Evolutionary conservation across 768 basidiomycete species (phyloP).

Genomic region (Suillus ampliporus): DNA sequence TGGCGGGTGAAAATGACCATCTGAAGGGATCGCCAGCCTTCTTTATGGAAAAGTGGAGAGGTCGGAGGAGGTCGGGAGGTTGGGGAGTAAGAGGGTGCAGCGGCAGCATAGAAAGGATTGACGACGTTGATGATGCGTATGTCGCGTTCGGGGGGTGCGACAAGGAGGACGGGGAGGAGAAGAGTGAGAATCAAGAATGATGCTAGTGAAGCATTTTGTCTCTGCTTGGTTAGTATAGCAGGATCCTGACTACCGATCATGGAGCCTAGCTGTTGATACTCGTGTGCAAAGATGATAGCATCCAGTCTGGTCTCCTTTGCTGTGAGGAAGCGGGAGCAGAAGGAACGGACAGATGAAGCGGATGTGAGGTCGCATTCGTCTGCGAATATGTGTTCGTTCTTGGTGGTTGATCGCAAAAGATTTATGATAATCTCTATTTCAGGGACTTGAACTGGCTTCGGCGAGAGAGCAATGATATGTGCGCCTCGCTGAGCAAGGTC

Average conservation of each 20-base stretch:
- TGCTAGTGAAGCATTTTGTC: conserved; percentile 61
- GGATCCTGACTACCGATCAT: conserved; percentile 39
- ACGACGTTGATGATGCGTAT: conserved; percentile 88
- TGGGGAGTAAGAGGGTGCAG: conserved; percentile 50
- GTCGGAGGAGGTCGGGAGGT: conserved; percentile 34
- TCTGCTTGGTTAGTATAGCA: conserved; percentile 38
- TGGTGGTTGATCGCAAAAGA: conserved; percentile 68
- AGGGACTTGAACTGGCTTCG: conserved; percentile 54
- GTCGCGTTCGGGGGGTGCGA: conserved; percentile 86
- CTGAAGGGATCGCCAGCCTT: conserved; percentile 70
- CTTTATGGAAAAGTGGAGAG: conserved; percentile 50
- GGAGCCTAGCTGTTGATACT: conserved; percentile 69
- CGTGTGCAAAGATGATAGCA: conserved; percentile 79
- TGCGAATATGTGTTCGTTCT: conserved; percentile 79
- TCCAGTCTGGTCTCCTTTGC: conserved; percentile 75
- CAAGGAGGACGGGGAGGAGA: conserved; percentile 78
- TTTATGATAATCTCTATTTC: conserved; percentile 64
- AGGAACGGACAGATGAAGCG: conserved; percentile 67
- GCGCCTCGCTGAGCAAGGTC: conserved; percentile 75
- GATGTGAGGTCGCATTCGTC: conserved; percentile 78
- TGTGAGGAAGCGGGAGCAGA: conserved; percentile 71
- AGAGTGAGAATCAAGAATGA: conserved; percentile 82
- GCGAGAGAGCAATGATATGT: conserved; percentile 76
- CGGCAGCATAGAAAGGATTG: conserved; percentile 90
- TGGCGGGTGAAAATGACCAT: conserved; percentile 72